These are phyloP conservation scores for Leucoagaricus sp. DNA, from an alignment of 1,284 basidiomycete genomes.

Conservation along the genomic window DNA sequence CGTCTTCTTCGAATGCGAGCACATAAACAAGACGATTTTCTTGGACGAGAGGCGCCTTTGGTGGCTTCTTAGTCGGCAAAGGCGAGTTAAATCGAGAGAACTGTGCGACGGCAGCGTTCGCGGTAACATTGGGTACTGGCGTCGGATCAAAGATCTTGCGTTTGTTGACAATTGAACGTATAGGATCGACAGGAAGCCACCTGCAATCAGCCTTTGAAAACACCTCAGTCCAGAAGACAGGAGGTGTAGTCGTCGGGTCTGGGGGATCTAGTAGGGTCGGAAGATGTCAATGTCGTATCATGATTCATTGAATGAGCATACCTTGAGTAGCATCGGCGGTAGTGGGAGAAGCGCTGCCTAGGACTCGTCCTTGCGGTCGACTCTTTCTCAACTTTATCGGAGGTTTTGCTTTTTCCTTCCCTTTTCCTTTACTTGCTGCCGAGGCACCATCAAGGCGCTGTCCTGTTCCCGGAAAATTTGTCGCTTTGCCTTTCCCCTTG, in stretches of 20 bases:
- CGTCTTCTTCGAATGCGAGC: conserved; percentile 92
- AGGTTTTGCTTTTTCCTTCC: conserved; percentile 52
- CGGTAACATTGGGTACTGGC: conserved; percentile 20
- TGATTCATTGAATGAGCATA: conserved; percentile 20
- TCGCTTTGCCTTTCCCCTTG: conserved; percentile 25
- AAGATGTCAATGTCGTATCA: conserved; percentile 10
- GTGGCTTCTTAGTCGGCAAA: conserved; percentile 6
- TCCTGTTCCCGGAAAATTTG: conserved; percentile 38
- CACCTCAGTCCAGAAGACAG: conserved; percentile 97
- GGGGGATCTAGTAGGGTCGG: conserved; percentile 32
- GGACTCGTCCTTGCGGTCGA: conserved; percentile 47
- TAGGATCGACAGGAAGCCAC: conserved; percentile 94
- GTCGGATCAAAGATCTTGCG: conserved; percentile 85
- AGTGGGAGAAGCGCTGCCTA: conserved; percentile 26
- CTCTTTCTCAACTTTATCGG: conserved; percentile 57
- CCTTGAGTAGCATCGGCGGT: conserved; percentile 23
- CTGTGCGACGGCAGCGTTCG: conserved; percentile 7
- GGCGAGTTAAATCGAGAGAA: conserved; percentile 14
- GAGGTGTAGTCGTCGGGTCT: conserved; percentile 69
- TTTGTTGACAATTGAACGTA: conserved; percentile 80
- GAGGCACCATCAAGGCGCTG: conserved; percentile 39
- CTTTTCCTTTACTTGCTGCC: conserved; percentile 39
- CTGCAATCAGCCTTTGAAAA: conserved; percentile 90
- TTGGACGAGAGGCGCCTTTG: conserved; percentile 28
- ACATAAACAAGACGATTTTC: conserved; percentile 95